Evolutionary conservation across 139 green algal genomes (phyloP).

Genomic region (Desmodesmus armatus): DNA sequence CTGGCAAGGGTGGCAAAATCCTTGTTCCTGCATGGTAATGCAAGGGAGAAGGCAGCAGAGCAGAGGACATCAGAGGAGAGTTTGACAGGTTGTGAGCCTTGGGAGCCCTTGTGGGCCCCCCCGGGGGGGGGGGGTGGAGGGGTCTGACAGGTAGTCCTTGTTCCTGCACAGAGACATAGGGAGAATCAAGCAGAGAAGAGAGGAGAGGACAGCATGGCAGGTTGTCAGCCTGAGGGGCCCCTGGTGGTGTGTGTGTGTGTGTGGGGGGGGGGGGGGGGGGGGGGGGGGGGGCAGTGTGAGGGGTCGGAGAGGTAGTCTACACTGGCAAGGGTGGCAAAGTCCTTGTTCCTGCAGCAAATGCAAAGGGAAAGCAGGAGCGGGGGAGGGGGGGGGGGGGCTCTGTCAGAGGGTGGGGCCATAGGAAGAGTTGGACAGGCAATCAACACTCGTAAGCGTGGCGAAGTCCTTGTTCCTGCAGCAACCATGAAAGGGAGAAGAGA

Average conservation of each 20-base stretch:
- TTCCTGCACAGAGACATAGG: too few relatives aligned
- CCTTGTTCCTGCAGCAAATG: slow-evolving; percentile 52
- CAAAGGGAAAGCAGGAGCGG: too few relatives aligned
- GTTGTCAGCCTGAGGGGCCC: too few relatives aligned
- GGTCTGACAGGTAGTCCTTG: not conserved
- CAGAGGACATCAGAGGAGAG: not conserved
- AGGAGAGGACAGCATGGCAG: too few relatives aligned
- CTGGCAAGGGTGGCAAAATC: slow-evolving; percentile 43
- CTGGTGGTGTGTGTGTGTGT: too few relatives aligned
- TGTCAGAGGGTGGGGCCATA: slow-evolving; percentile 58
- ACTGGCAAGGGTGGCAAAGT: slow-evolving; percentile 44
- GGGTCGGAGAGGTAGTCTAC: slow-evolving; percentile 54
- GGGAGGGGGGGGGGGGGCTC: too few relatives aligned
- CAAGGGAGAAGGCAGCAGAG: not conserved
- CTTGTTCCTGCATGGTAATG: slow-evolving; percentile 52
- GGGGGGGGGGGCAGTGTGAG: slow-evolving; percentile 49
- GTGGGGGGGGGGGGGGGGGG: too few relatives aligned
- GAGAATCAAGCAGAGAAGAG: too few relatives aligned
- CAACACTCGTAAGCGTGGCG: slow-evolving; percentile 5
- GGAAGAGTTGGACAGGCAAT: slow-evolving; percentile 52
- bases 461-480: slow-evolving; percentile 60
- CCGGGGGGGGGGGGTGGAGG: too few relatives aligned
- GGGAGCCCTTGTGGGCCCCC: not conserved
- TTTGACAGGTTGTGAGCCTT: too few relatives aligned
- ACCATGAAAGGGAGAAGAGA: not conserved